Evolutionary conservation across 768 basidiomycete species (phyloP).

Genomic region (Kwoniella bestiolae): DNA sequence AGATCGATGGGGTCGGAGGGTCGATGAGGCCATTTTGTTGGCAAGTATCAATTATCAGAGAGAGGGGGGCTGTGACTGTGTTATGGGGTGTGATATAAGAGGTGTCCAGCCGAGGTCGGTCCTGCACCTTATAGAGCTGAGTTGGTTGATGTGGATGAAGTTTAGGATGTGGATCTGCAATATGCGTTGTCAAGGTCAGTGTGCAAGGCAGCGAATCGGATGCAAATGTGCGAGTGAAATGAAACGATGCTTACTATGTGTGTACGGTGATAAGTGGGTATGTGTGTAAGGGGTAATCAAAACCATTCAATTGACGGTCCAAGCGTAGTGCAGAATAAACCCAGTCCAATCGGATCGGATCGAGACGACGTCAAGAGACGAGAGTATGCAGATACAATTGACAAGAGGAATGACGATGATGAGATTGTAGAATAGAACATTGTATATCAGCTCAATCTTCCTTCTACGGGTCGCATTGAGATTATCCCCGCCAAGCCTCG

Average conservation of each 20-base stretch:
- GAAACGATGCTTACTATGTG: background rate
- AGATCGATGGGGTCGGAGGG: constrained; percentile 50
- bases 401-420: background rate
- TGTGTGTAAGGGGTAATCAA: background rate
- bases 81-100: background rate
- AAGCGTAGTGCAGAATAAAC: no score
- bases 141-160: background rate
- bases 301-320: background rate
- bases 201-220: background rate
- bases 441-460: no score
- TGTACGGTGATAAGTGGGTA: no score
- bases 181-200: background rate
- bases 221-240: background rate
- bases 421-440: no score
- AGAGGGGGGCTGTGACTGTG: background rate
- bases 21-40: constrained; percentile 47
- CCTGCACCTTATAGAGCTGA: no score
- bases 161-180: background rate
- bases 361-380: background rate
- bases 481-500: background rate
- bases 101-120: constrained; percentile 29
- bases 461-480: no score
- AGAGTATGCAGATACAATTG: background rate
- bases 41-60: background rate
- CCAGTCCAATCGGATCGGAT: no score